Conservation (phyloP, 1,284 basidiomycete genomes). For the Retiboletus flavoniger region DNA sequence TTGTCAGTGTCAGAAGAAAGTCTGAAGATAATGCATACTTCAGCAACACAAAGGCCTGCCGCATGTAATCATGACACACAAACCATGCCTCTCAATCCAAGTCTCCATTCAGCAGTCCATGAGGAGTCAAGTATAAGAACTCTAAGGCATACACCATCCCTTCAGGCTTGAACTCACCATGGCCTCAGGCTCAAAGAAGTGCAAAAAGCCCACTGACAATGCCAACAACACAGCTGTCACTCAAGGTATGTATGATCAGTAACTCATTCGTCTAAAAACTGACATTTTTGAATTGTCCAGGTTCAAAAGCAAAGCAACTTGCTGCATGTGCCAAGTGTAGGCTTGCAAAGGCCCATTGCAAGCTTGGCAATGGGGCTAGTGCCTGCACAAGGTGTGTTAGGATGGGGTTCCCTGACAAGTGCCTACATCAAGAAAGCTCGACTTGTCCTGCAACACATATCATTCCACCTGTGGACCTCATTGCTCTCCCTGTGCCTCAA, state of each 20-base stretch:
- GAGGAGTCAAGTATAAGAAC: background rate
- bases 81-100: background rate
- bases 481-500: background rate
- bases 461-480: too few relatives aligned
- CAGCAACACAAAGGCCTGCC: too few relatives aligned
- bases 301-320: background rate
- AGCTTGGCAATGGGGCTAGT: background rate
- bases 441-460: too few relatives aligned
- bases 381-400: conserved; percentile 1
- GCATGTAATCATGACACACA: background rate
- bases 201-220: too few relatives aligned
- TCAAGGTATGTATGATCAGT: background rate
- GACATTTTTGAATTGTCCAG: background rate
- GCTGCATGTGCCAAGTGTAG: conserved; percentile 1
- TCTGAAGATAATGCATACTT: too few relatives aligned
- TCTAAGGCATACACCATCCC: background rate
- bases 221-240: background rate
- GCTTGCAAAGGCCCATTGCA: conserved; percentile 1
- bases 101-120: background rate
- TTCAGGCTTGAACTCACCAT: background rate
- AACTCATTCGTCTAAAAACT: background rate
- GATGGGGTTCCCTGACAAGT: background rate
- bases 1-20: too few relatives aligned
- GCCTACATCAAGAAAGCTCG: background rate
- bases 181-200: background rate